Evolutionary conservation across 805 yeast species (phyloP), one percentile per base, ranked within the genome.

Genomic region (Zygotorulaspora sp.): DNA sequence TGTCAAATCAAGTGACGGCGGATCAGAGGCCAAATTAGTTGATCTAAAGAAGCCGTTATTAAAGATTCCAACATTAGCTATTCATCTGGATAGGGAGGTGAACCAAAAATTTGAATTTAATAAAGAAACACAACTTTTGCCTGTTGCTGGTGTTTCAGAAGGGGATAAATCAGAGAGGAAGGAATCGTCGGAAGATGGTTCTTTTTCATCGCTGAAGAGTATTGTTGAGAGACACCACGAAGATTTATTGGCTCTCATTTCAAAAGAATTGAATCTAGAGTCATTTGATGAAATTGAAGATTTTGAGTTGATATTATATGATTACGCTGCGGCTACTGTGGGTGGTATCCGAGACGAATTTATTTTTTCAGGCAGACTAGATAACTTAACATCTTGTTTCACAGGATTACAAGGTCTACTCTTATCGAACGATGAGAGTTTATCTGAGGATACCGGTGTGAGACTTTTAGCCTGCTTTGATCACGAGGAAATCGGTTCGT

Each of bases 401-500:
- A 74, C 89, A 36, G 84, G 96, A 2, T 66, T 80, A 27, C 74
- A 71, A 42, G 97, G 86, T 5, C 65, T 90, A 33, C 65, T 84
- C 27, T 74, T 73, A 40, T 65, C 85, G 2, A 63, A 74, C 0
- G 62, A 55, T 6, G 57, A 65, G 9, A 52, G 57, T 13, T 58
- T 82, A 28, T 63, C 57, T 1, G 50, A 62, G 1, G 81, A 77
- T 40, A 45, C 65, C 2, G 82, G 85, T 30, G 78, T 87, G 28
- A 79, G 83, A 55, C 60, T 89, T 56, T 71, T 88, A 38, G 80
- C 96, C 0, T 68, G 89, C 43, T 90, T 92, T 61, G 98, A 90
- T 60, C 97, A 92, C 61, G 98, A 90, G 63, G 98, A 90, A 61
- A 74, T 90, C 49, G 98, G 98, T 0, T 88, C 97, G 1, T 71